phyloP scores from a whole-genome alignment of 2,329 filamentous ascomycete species.

The Myriosclerotinia scirpicola region DNA sequence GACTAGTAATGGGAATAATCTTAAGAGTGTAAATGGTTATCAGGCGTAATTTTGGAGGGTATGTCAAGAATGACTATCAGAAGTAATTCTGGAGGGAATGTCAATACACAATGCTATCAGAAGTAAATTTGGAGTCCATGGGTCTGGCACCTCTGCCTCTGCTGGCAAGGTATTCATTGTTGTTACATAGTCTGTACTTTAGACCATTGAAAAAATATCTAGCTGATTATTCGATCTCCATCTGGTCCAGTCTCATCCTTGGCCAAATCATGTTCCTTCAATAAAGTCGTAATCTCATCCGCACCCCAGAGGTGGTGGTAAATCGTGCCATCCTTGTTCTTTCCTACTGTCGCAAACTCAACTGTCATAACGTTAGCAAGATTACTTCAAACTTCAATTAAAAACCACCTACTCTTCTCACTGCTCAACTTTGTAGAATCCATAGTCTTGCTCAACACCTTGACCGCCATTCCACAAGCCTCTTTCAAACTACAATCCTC shows the following conservation, averaged over 20 bases:
- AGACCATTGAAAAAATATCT: conserved; percentile 27
- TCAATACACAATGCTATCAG: not conserved
- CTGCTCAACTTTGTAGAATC: conserved; percentile 98
- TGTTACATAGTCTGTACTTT: conserved; percentile 34
- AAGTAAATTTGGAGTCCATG: not conserved
- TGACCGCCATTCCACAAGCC: conserved; percentile 95
- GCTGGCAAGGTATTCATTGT: conserved; percentile 29
- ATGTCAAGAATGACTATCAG: not conserved
- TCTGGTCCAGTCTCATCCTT: conserved; percentile 63
- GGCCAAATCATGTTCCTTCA: conserved; percentile 93
- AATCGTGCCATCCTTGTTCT: conserved; percentile 92
- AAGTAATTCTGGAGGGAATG: not conserved
- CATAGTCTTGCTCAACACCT: conserved; percentile 99
- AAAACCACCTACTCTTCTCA: conserved; percentile 80
- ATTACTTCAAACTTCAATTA: not conserved
- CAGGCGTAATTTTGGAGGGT: not conserved
- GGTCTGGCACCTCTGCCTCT: not conserved
- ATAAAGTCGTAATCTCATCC: conserved; percentile 89
- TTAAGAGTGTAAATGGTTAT: not conserved
- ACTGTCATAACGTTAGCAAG: conserved; percentile 54
- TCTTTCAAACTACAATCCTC: conserved; percentile 96
- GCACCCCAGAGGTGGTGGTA: conserved; percentile 98
- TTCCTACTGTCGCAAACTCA: conserved; percentile 96
- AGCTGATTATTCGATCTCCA: conserved; percentile 39
- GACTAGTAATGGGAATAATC: not conserved